phyloP scores from a whole-genome alignment of 1,284 basidiomycete species.

The Sutorius eximius region DNA sequence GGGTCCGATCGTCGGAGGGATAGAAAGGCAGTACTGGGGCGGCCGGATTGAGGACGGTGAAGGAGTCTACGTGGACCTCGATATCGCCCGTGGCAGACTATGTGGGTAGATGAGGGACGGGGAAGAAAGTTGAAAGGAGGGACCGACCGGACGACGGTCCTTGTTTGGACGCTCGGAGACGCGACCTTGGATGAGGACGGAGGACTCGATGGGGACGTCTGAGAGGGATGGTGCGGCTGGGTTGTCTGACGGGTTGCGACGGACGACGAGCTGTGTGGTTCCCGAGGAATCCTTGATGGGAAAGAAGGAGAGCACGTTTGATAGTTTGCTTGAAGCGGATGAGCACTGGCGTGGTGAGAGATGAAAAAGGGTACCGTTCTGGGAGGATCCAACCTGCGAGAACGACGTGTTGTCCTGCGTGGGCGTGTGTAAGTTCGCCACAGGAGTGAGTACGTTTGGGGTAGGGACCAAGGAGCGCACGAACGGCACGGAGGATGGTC shows the following conservation, averaged over 20 bases:
- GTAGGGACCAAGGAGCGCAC: slow-evolving; percentile 47
- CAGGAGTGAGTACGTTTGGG: slow-evolving; percentile 60
- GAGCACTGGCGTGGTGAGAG: slow-evolving; percentile 30
- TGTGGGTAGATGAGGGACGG: slow-evolving; percentile 8
- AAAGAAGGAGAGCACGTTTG: slow-evolving; percentile 72
- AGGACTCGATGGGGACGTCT: slow-evolving; percentile 70
- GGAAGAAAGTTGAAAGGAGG: not conserved
- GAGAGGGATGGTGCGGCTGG: slow-evolving; percentile 50
- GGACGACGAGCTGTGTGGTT: slow-evolving; percentile 74
- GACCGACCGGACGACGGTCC: slow-evolving; percentile 56
- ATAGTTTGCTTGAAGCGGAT: slow-evolving; percentile 58
- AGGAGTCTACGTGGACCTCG: slow-evolving; percentile 75
- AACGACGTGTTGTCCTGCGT: slow-evolving; percentile 62
- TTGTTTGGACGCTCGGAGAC: slow-evolving; percentile 65
- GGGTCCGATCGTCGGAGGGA: slow-evolving; percentile 70
- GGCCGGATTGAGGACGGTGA: slow-evolving; percentile 80
- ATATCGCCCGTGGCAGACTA: slow-evolving; percentile 67
- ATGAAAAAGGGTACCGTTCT: slow-evolving; percentile 56
- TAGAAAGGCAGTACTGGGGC: slow-evolving; percentile 71
- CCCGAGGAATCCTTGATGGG: slow-evolving; percentile 78
- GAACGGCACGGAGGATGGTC: slow-evolving; percentile 3
- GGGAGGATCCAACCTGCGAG: slow-evolving; percentile 79
- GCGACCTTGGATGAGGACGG: slow-evolving; percentile 70
- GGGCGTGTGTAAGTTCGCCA: slow-evolving; percentile 53
- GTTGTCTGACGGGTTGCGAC: slow-evolving; percentile 37